Percentiles rank a stretch among this genome's conserved stretches.
These are phyloP conservation scores for Phytophthora fragariae DNA, from an alignment of 352 stramenopile genomes.

Conservation along the genomic window DNA sequence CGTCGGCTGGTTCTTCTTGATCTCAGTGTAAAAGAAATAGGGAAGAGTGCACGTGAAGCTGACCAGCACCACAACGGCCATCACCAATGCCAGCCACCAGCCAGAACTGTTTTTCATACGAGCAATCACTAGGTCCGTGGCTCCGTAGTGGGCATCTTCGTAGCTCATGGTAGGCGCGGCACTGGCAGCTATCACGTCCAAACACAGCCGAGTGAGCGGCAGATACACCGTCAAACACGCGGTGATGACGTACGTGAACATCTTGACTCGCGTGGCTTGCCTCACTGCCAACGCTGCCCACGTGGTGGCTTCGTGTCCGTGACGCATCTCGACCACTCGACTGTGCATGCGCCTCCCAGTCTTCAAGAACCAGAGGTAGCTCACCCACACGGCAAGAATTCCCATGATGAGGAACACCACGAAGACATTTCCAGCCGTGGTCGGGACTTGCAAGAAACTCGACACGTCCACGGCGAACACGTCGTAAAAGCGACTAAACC, in stretches of 20 bases:
- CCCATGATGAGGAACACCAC: conserved; percentile 6
- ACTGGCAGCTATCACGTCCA: conserved; percentile 1
- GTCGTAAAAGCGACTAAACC: conserved; percentile 1
- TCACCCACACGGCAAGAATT: neutral
- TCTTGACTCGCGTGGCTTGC: neutral
- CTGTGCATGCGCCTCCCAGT: conserved; percentile 1
- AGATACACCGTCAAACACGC: conserved; percentile 3
- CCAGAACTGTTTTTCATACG: neutral
- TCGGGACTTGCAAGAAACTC: neutral
- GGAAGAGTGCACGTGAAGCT: neutral
- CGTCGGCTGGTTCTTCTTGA: conserved; percentile 1
- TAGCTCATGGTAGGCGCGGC: neutral
- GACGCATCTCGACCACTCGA: neutral
- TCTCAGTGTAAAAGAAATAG: neutral
- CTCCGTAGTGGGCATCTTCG: neutral
- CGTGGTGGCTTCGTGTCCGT: conserved; percentile 1
- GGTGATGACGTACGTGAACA: conserved; percentile 5
- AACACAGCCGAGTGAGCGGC: conserved; percentile 1
- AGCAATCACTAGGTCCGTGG: neutral
- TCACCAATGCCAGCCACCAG: neutral
- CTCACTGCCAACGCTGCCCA: conserved; percentile 1
- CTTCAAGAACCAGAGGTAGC: conserved; percentile 4
- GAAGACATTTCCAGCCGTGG: neutral
- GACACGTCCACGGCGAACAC: conserved; percentile 1
- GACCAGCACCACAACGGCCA: neutral